phyloP scores from a whole-genome alignment of 305 asterid species.

The Solanum hybrid region DNA sequence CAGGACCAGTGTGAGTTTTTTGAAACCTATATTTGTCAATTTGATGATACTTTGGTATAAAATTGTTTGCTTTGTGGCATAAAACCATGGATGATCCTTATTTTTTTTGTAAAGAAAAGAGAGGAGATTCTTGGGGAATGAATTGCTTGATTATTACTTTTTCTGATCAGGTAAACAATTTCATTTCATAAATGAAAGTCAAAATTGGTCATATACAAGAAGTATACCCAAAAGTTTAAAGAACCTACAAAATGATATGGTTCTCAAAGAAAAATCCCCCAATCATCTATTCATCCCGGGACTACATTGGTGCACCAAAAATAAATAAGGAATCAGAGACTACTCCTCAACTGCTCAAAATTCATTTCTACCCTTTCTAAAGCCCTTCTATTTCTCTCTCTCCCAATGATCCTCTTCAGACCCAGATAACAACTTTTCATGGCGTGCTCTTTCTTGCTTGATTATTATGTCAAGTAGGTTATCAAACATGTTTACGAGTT shows the following conservation, averaged over 20 bases:
- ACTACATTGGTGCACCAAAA: background rate
- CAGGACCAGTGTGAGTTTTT: slow-evolving; percentile 33
- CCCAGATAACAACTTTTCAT: background rate
- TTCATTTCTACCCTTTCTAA: background rate
- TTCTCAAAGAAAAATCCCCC: background rate
- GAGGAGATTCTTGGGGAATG: background rate
- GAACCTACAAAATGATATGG: background rate
- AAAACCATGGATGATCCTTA: background rate
- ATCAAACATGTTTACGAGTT: background rate
- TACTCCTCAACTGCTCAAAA: background rate
- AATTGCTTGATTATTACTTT: background rate
- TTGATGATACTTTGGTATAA: background rate
- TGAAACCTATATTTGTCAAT: background rate
- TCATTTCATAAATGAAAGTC: background rate
- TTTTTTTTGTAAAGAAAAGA: background rate
- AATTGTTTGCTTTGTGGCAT: background rate
- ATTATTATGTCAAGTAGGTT: background rate
- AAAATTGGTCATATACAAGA: background rate
- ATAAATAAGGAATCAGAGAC: background rate
- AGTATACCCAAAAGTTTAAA: background rate
- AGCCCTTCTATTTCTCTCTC: background rate
- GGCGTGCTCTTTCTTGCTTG: background rate
- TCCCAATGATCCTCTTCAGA: background rate
- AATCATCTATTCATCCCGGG: background rate
- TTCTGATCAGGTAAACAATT: background rate